A percentile compares a stretch with the other conserved stretches of the same genome.
phyloP scores from a whole-genome alignment of 176 grass and related monocot genomes.

The Oryza coarctata region DNA sequence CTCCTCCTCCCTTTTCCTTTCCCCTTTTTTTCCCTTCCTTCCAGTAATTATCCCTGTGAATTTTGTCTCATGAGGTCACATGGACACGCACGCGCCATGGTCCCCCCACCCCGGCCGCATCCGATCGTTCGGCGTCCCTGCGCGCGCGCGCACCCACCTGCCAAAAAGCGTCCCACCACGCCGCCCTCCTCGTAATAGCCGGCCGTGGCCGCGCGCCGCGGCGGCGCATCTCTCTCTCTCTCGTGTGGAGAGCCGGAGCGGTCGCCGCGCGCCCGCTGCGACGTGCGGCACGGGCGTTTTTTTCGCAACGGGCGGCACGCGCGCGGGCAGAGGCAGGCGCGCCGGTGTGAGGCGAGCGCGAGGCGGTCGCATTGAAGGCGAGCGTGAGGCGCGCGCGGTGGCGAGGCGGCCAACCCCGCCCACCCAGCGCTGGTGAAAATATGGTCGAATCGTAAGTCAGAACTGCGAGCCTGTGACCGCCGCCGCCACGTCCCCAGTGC shows the following conservation, averaged over 20 bases:
- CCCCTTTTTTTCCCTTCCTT: not conserved
- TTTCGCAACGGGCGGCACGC: not conserved
- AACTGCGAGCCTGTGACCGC: not conserved
- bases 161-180: not conserved
- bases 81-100: not conserved
- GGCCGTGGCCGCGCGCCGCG: not conserved
- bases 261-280: too few species aligned
- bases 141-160: not conserved
- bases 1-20: not conserved
- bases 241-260: not conserved
- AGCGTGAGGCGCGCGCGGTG: not conserved
- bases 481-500: not conserved
- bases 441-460: not conserved
- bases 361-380: not conserved
- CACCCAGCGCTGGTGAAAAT: constrained; percentile 30
- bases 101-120: constrained; percentile 29
- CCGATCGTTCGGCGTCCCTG: constrained; percentile 11
- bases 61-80: constrained; percentile 44
- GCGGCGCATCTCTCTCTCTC: not conserved
- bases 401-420: constrained; percentile 30
- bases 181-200: not conserved
- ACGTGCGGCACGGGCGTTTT: not conserved
- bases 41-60: not conserved
- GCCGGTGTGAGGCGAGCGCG: not conserved
- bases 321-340: too few species aligned